phyloP scores from a whole-genome alignment of 2,329 filamentous ascomycete species.

The Davidsoniella virescens region DNA sequence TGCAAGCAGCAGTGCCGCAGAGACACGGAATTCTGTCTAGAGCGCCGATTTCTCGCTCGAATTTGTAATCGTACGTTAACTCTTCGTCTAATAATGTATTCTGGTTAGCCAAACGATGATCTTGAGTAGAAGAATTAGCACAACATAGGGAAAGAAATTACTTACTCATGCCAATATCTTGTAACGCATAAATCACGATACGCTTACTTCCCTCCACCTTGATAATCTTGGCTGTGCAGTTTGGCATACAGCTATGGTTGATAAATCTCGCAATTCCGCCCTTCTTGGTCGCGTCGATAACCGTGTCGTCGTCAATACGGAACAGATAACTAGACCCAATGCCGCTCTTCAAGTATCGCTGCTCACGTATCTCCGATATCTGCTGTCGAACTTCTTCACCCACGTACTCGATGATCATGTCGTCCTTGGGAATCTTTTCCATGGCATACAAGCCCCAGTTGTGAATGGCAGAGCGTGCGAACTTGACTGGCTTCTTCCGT shows the following conservation, averaged over 20 bases:
- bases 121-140: neutral
- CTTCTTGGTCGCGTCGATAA: conserved; percentile 96
- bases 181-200: conserved; percentile 95
- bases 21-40: conserved; percentile 93
- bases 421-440: conserved; percentile 90
- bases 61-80: conserved; percentile 99
- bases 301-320: conserved; percentile 92
- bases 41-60: conserved; percentile 90
- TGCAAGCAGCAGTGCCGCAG: conserved; percentile 89
- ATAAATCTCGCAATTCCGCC: conserved; percentile 97
- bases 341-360: conserved; percentile 82
- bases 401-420: conserved; percentile 99
- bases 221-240: conserved; percentile 98
- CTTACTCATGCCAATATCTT: conserved; percentile 90
- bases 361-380: conserved; percentile 90
- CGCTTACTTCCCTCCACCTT: conserved; percentile 95
- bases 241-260: conserved; percentile 95
- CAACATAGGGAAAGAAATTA: conserved; percentile 16
- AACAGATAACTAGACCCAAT: conserved; percentile 97
- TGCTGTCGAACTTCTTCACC: conserved; percentile 94
- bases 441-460: conserved; percentile 98
- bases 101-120: conserved; percentile 14
- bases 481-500: conserved; percentile 97
- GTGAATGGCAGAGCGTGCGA: conserved; percentile 92
- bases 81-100: conserved; percentile 59